Evolutionary conservation across 306 rosid species (phyloP).

Genomic region (Cucumis sativus): DNA sequence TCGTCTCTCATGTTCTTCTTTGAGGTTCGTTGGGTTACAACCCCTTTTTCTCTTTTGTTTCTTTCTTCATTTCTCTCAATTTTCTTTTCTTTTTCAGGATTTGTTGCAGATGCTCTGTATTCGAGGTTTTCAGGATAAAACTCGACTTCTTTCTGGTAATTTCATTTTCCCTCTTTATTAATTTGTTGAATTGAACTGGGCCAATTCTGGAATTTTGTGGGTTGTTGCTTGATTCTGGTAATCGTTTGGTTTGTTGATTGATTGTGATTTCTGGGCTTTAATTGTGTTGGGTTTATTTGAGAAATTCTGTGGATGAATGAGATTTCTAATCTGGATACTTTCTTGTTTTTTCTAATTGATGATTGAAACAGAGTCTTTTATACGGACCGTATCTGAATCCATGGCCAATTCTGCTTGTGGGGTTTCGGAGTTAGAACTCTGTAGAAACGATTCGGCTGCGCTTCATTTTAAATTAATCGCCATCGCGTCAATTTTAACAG

Average conservation of each 20-base stretch:
- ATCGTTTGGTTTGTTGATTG: background rate
- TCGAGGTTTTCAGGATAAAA: conserved; percentile 14
- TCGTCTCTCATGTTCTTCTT: conserved; percentile 32
- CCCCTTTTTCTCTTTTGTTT: background rate
- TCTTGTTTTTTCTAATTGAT: background rate
- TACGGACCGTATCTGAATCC: conserved; percentile 25
- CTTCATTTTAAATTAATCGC: conserved; percentile 53
- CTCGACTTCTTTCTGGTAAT: conserved; percentile 38
- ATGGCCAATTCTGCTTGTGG: conserved; percentile 48
- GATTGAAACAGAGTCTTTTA: conserved; percentile 16
- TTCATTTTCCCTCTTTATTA: background rate
- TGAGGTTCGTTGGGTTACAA: conserved; percentile 36
- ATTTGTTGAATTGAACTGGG: background rate
- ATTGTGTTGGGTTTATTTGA: conserved; percentile 11
- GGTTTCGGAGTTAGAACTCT: conserved; percentile 25
- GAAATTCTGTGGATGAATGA: background rate
- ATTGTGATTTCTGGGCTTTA: background rate
- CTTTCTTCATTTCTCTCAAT: background rate
- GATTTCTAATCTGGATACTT: background rate
- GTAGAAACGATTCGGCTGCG: conserved; percentile 65
- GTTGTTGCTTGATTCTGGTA: background rate
- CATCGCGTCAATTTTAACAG: conserved; percentile 48
- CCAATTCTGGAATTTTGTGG: background rate
- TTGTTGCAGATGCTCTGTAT: conserved; percentile 40
- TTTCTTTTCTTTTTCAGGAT: conserved; percentile 27